Evolutionary conservation across 2,329 filamentous ascomycete species (phyloP).

Genomic region (Neofusicoccum kwambonambiense): DNA sequence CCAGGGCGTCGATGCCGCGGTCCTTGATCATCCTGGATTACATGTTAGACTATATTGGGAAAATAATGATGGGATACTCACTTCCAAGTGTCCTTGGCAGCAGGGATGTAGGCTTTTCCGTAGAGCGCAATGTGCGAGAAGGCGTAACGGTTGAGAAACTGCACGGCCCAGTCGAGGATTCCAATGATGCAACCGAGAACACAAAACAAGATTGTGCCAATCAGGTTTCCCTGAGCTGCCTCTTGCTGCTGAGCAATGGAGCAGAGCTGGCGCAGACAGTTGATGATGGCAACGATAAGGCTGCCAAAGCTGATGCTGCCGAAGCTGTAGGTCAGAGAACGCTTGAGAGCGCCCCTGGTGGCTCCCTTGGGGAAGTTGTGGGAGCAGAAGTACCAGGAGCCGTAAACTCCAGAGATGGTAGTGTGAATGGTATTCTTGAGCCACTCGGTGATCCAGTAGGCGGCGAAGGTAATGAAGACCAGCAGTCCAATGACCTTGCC

Average conservation of each 20-base stretch:
- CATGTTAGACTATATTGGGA: neutral
- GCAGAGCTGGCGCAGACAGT: slow-evolving; percentile 77
- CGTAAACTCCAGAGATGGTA: slow-evolving; percentile 79
- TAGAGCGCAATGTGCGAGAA: slow-evolving; percentile 93
- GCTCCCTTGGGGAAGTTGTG: slow-evolving; percentile 70
- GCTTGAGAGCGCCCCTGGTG: slow-evolving; percentile 78
- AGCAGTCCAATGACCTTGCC: slow-evolving; percentile 81
- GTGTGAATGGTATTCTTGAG: slow-evolving; percentile 85
- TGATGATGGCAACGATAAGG: slow-evolving; percentile 81
- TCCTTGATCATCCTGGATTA: slow-evolving; percentile 72
- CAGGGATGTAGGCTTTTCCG: slow-evolving; percentile 80
- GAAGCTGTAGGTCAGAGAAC: slow-evolving; percentile 86
- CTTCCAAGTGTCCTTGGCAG: slow-evolving; percentile 85
- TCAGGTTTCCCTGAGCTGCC: slow-evolving; percentile 65
- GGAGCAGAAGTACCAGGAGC: slow-evolving; percentile 84
- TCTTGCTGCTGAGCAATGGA: slow-evolving; percentile 71
- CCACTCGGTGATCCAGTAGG: slow-evolving; percentile 92
- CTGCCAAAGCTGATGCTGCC: slow-evolving; percentile 87
- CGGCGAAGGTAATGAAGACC: slow-evolving; percentile 84
- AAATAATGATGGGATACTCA: slow-evolving; percentile 33
- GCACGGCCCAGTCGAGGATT: slow-evolving; percentile 78
- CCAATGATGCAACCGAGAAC: slow-evolving; percentile 73
- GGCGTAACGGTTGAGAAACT: slow-evolving; percentile 89
- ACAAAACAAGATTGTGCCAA: slow-evolving; percentile 69
- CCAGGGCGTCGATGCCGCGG: slow-evolving; percentile 83